Evolutionary conservation across 1,284 basidiomycete genomes (phyloP).

Genomic region (Thecaphora frezii): DNA sequence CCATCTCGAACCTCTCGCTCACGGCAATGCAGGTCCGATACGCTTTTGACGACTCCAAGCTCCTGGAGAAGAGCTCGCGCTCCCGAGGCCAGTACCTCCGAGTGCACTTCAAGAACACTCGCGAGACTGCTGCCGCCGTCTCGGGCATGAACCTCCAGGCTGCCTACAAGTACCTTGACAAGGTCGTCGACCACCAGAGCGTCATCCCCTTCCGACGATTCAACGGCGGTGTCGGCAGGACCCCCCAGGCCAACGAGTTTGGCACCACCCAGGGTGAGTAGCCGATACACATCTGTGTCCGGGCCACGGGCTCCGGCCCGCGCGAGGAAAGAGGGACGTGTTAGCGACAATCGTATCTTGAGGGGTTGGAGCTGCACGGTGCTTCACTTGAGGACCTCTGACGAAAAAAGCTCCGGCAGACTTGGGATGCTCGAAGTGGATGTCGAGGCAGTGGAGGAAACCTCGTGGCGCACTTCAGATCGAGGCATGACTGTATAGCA

Average conservation of each 20-base stretch:
- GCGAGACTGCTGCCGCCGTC: constrained; percentile 63
- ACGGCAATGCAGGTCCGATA: constrained; percentile 53
- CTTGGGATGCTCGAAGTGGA: too few species aligned
- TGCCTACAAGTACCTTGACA: constrained; percentile 90
- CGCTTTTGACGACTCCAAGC: constrained; percentile 58
- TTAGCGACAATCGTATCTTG: too few species aligned
- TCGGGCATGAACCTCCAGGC: constrained; percentile 90
- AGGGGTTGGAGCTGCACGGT: too few species aligned
- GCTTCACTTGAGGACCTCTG: too few species aligned
- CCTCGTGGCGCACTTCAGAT: too few species aligned
- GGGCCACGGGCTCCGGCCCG: too few species aligned
- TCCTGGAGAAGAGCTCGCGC: constrained; percentile 57
- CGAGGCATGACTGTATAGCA: constrained; percentile 4
- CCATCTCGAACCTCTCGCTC: background rate
- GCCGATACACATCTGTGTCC: too few species aligned
- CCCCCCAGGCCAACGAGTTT: constrained; percentile 96
- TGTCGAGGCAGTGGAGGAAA: too few species aligned
- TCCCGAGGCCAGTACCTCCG: constrained; percentile 95
- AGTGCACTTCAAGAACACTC: constrained; percentile 99
- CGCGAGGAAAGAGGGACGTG: too few species aligned
- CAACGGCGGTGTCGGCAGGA: constrained; percentile 93
- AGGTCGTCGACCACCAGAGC: constrained; percentile 96
- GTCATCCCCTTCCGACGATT: constrained; percentile 96
- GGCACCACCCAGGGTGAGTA: constrained; percentile 87
- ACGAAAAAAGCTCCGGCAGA: too few species aligned